A percentile compares a stretch with the other conserved stretches of the same genome.
phyloP scores from a whole-genome alignment of 164 flowering plant species.

The Hamamelis virginiana region DNA sequence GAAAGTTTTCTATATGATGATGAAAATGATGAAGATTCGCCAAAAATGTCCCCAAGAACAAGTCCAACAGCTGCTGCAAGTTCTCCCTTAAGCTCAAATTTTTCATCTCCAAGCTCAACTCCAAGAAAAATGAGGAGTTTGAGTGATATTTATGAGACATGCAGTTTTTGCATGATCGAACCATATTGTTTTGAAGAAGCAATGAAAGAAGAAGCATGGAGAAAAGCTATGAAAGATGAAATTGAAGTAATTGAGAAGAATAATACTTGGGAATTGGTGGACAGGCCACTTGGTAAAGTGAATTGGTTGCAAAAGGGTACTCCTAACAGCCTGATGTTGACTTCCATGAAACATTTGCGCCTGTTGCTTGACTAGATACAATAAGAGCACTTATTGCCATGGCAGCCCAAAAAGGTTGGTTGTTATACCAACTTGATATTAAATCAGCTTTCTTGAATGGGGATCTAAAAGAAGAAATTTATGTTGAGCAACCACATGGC shows the following conservation, averaged over 20 bases:
- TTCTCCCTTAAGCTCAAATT: neutral
- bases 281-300: constrained; percentile 1
- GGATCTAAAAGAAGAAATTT: constrained; percentile 4
- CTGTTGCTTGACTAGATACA: constrained; percentile 15
- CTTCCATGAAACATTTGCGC: constrained; percentile 15
- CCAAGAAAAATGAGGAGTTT: constrained; percentile 3
- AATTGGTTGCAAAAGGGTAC: constrained; percentile 13
- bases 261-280: constrained; percentile 4
- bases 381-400: constrained; percentile 7
- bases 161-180: neutral
- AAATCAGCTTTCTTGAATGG: constrained; percentile 22
- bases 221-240: neutral
- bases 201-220: neutral
- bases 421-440: constrained; percentile 14
- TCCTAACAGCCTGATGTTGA: constrained; percentile 12
- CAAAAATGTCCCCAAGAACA: too few relatives aligned
- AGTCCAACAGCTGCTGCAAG: too few relatives aligned
- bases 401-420: constrained; percentile 13
- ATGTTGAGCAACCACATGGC: neutral
- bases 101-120: neutral
- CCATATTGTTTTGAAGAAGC: neutral
- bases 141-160: neutral
- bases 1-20: neutral
- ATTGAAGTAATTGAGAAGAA: constrained; percentile 4
- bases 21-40: neutral